These are phyloP conservation scores for Penicillium roqueforti DNA, from an alignment of 495 filamentous ascomycete species.

Conservation along the genomic window DNA sequence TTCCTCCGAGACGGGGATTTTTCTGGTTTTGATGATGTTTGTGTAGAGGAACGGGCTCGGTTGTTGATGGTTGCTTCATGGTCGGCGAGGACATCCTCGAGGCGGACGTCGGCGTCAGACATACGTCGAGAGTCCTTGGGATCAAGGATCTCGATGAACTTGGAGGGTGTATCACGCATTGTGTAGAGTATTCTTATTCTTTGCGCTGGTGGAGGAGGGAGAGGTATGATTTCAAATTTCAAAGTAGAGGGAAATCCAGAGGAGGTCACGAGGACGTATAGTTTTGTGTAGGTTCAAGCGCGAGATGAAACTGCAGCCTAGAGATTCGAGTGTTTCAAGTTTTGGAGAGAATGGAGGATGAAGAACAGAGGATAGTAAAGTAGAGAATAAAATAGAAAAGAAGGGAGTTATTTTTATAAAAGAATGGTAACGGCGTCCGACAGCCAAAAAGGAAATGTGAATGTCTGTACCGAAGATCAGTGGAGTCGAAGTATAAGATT, in stretches of 20 bases:
- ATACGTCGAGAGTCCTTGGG: slow-evolving; percentile 32
- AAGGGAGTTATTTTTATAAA: too few species aligned
- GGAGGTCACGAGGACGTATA: slow-evolving; percentile 3
- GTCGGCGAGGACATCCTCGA: slow-evolving; percentile 46
- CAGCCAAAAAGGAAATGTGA: not conserved
- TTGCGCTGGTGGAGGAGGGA: not conserved
- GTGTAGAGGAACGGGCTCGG: slow-evolving; percentile 40
- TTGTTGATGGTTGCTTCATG: slow-evolving; percentile 41
- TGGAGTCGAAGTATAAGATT: slow-evolving; percentile 11
- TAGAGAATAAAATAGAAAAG: not conserved
- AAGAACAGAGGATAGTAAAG: not conserved
- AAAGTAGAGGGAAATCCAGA: not conserved
- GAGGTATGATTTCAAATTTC: slow-evolving; percentile 4
- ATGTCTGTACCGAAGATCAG: not conserved
- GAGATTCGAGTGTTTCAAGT: not conserved
- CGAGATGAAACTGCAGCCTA: slow-evolving; percentile 9
- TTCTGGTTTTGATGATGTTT: slow-evolving; percentile 34
- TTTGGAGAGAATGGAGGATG: not conserved
- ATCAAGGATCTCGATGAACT: slow-evolving; percentile 47
- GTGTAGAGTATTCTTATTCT: slow-evolving; percentile 1
- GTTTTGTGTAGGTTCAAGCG: not conserved
- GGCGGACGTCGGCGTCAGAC: slow-evolving; percentile 45
- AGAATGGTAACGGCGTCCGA: slow-evolving; percentile 4
- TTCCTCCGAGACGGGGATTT: slow-evolving; percentile 25
- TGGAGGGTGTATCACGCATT: slow-evolving; percentile 44